phyloP scores from a whole-genome alignment of 2,329 filamentous ascomycete species.

The Pyrenophora teres region DNA sequence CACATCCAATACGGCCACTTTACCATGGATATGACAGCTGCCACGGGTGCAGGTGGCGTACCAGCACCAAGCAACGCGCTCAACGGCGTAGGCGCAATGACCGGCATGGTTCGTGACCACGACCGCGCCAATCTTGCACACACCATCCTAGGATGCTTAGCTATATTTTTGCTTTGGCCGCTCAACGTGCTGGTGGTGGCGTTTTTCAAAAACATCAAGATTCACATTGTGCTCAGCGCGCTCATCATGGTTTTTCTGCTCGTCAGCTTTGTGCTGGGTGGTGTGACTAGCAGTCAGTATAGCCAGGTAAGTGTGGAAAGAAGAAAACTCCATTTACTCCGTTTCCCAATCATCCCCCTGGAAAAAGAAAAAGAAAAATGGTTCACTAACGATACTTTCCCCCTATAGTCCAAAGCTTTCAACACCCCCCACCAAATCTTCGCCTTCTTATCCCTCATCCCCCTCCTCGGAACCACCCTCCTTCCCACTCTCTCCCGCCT shows the following conservation, averaged over 20 bases:
- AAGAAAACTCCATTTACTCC: slow-evolving; percentile 15
- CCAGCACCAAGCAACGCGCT: slow-evolving; percentile 29
- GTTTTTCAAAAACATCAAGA: slow-evolving; percentile 47
- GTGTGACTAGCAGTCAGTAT: slow-evolving; percentile 48
- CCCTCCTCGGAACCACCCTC: slow-evolving; percentile 30
- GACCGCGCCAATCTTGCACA: slow-evolving; percentile 39
- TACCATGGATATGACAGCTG: slow-evolving; percentile 48
- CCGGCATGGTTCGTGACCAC: slow-evolving; percentile 30
- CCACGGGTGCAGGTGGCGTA: slow-evolving; percentile 44
- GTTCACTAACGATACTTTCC: background rate
- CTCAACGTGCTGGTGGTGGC: slow-evolving; percentile 45
- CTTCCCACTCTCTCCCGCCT: slow-evolving; percentile 38
- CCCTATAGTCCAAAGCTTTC: slow-evolving; percentile 48
- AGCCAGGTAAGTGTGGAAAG: slow-evolving; percentile 46
- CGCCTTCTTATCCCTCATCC: slow-evolving; percentile 56
- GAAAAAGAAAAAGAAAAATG: too few relatives aligned
- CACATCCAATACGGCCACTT: slow-evolving; percentile 50
- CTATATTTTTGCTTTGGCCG: slow-evolving; percentile 40
- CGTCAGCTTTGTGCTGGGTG: slow-evolving; percentile 49
- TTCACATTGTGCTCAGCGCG: slow-evolving; percentile 50
- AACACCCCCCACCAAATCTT: slow-evolving; percentile 55
- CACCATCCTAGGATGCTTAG: slow-evolving; percentile 39
- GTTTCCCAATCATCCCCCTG: background rate
- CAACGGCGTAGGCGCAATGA: slow-evolving; percentile 31
- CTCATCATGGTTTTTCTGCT: slow-evolving; percentile 46